Base-by-base conservation (phyloP, 2,329 filamentous ascomycete species). In the Alternaria metachromatica region DNA sequence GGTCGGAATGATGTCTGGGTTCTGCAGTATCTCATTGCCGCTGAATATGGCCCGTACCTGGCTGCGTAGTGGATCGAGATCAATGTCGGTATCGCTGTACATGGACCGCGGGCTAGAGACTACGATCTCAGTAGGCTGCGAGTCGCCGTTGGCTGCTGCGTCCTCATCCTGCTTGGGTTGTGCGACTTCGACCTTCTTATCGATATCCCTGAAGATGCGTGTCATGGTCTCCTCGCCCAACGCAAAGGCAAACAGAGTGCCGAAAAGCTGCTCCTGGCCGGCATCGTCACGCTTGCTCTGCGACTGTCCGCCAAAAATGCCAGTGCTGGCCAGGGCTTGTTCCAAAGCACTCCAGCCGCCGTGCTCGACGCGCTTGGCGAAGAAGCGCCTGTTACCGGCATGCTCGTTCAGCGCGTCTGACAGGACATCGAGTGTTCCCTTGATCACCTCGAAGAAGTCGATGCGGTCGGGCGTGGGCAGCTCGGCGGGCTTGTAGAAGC, bases 361-460 rank as follows among this genome's bases (percentile, higher is more conserved):
- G 21, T 88, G 89, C 62, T 92, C 87, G 28, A 96, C 88, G 69
- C 89, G 86, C 69, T 89, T 90, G 62, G 89, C 87, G 78, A 98
- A 98, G 82, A 95, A 97, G 71, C 92, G 88, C 74, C 90, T 88
- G 80, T 98, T 99, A 20, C 94, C 95, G 50, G 90, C 86, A 79
- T 98, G 94, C 49, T 89, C 89, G 58, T 89, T 87, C 68, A 99
- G 86, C 13, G 89, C 89, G 51, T 91, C 90, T 1, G 92, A 90
- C 26, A 98, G 82, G 13, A 96, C 88, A 30, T 88, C 88, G 43
- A 96, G 83, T n/a, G 91, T 86, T 9, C 86, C 86, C 73, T 93
- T 88, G 18, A 97, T 83, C 18, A 95, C 83, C 63, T 87, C 86
- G 73, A 93, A 92, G 61, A 92, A 83, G 48, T 85, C 84, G 60